Percentiles rank a stretch among this genome's conserved stretches.
phyloP scores from a whole-genome alignment of 2,329 filamentous ascomycete species.

The Neoscytalidium dimidiatum region DNA sequence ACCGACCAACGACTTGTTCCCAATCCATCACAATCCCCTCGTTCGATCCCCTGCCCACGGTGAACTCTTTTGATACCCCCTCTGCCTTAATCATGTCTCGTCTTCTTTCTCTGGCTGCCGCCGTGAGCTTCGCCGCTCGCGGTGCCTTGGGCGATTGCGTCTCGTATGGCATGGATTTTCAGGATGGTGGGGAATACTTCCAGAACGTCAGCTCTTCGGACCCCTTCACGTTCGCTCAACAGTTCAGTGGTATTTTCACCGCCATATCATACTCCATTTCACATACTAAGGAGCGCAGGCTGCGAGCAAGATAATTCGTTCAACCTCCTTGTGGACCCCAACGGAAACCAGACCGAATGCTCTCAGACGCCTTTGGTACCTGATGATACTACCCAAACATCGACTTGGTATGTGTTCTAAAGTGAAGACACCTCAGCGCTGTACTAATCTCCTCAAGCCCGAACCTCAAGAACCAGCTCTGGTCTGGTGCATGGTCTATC shows the following conservation, averaged over 20 bases:
- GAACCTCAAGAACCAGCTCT: constrained; percentile 37
- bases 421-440: neutral
- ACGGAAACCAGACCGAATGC: constrained; percentile 40
- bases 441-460: constrained; percentile 27
- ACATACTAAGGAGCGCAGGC: constrained; percentile 24
- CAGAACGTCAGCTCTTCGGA: constrained; percentile 43
- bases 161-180: constrained; percentile 40
- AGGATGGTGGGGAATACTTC: constrained; percentile 42
- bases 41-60: neutral
- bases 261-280: neutral
- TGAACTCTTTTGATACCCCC: neutral
- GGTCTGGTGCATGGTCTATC: constrained; percentile 40
- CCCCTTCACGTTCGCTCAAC: constrained; percentile 42
- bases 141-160: constrained; percentile 22
- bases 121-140: constrained; percentile 22
- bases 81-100: neutral
- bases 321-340: constrained; percentile 43
- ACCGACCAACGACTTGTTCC: neutral
- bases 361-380: constrained; percentile 39
- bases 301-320: constrained; percentile 39
- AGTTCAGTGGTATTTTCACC: constrained; percentile 34
- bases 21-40: neutral
- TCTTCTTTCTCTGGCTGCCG: constrained; percentile 16
- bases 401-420: constrained; percentile 33
- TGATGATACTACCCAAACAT: constrained; percentile 35